Conservation (phyloP, 176 grass and related monocot genomes). For the Pontederia paniculata region DNA sequence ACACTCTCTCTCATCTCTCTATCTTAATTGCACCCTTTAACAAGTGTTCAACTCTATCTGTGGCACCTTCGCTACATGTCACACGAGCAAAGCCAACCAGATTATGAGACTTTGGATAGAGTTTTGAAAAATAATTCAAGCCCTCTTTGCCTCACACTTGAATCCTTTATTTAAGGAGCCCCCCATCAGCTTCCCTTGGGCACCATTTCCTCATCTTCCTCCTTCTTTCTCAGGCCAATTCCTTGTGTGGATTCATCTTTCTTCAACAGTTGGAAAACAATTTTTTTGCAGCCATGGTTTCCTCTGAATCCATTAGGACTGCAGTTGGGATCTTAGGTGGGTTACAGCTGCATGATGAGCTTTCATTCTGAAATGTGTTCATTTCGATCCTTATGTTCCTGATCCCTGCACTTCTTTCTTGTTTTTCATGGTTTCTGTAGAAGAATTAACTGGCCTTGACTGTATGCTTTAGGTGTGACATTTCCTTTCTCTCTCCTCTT, state of each 20-base stretch:
- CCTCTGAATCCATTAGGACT: constrained; percentile 50
- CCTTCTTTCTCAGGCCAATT: no score
- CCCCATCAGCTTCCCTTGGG: background rate
- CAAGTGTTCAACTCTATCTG: background rate
- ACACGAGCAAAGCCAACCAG: background rate
- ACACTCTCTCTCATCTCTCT: background rate
- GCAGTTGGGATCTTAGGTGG: constrained; percentile 62
- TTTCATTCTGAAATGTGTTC: background rate
- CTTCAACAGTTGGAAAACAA: background rate
- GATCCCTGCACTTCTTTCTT: background rate
- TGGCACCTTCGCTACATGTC: no score
- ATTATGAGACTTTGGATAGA: constrained; percentile 9
- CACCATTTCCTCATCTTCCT: constrained; percentile 5
- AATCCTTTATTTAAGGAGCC: constrained; percentile 22
- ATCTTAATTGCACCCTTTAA: background rate
- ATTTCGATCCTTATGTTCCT: background rate
- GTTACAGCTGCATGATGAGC: background rate
- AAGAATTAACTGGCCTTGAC: background rate
- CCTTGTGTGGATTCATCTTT: background rate
- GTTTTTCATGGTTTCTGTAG: background rate
- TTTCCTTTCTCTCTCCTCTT: constrained; percentile 1
- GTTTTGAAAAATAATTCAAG: background rate
- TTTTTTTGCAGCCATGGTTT: constrained; percentile 36
- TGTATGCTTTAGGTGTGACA: background rate
- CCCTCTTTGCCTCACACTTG: background rate